Evolutionary conservation across 495 filamentous ascomycete species (phyloP).

Genomic region (Apodospora peruviana): DNA sequence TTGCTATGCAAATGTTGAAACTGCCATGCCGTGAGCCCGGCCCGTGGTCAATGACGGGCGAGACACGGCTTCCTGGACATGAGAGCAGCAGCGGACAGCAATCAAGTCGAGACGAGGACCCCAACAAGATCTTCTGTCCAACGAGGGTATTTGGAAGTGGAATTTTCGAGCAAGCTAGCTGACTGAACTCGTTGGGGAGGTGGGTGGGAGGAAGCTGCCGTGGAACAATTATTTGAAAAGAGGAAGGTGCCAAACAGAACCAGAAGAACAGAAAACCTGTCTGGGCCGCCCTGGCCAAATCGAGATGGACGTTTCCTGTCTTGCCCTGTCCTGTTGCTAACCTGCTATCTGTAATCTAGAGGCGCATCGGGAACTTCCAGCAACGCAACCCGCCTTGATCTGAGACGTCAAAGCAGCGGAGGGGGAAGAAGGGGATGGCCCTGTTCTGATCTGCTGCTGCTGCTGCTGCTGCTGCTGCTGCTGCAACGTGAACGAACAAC

Average conservation of each 20-base stretch:
- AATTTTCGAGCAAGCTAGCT: no score
- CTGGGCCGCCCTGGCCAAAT: not conserved
- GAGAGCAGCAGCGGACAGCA: conserved; percentile 2
- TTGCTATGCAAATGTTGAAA: conserved; percentile 35
- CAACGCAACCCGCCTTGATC: not conserved
- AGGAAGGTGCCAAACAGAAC: no score
- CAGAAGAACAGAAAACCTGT: not conserved
- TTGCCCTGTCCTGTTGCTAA: not conserved
- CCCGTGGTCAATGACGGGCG: conserved; percentile 16
- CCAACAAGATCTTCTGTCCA: no score
- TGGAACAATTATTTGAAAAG: no score
- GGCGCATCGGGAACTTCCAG: not conserved
- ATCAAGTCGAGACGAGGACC: conserved; percentile 16
- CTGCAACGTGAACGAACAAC: not conserved
- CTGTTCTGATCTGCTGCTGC: no score
- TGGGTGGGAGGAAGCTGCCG: no score
- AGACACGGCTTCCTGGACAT: conserved; percentile 20
- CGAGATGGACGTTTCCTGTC: not conserved
- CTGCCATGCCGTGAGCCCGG: conserved; percentile 34
- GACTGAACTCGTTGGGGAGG: no score
- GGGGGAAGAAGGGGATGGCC: conserved; percentile 1
- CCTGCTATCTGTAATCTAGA: not conserved
- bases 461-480: conserved; percentile 6
- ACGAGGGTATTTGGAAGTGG: no score
- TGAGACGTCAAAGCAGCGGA: conserved; percentile 13